A percentile compares a stretch with the other conserved stretches of the same genome.
Conservation (phyloP, 805 yeast species). For the Candida endomychidarum region DNA sequence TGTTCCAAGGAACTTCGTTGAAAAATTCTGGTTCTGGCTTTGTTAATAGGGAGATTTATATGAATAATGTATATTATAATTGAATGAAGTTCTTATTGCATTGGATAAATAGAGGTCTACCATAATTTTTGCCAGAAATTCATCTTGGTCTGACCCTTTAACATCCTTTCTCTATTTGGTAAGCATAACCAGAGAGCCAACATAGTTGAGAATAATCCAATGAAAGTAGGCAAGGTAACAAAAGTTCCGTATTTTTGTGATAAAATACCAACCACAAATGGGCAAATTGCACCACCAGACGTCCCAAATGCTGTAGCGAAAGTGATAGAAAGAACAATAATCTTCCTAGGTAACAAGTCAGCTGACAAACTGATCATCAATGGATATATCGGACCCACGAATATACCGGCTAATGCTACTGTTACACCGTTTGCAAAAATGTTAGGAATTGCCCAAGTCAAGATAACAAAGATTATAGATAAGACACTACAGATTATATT, state of each 20-base stretch:
- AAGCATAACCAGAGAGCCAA: conserved; percentile 19
- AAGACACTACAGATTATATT: conserved; percentile 33
- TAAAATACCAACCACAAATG: conserved; percentile 51
- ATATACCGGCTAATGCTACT: conserved; percentile 53
- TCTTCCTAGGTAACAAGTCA: conserved; percentile 47
- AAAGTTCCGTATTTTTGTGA: conserved; percentile 47
- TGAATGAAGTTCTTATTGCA: too few relatives aligned
- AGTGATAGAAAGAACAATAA: conserved; percentile 50
- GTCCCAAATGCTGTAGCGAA: conserved; percentile 56
- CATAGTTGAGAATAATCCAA: conserved; percentile 37
- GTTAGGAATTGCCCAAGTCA: conserved; percentile 51
- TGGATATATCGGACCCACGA: conserved; percentile 67
- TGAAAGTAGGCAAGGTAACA: conserved; percentile 50
- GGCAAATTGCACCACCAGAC: conserved; percentile 56
- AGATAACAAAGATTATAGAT: conserved; percentile 38
- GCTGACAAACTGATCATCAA: conserved; percentile 47
- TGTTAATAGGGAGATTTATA: conserved; percentile 15
- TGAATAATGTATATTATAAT: background rate
- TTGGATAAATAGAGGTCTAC: too few relatives aligned
- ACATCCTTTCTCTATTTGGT: conserved; percentile 17
- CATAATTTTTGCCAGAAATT: conserved; percentile 16
- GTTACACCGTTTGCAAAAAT: conserved; percentile 48
- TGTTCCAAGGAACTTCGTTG: conserved; percentile 38
- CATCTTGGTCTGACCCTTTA: conserved; percentile 6
- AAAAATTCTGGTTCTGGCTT: conserved; percentile 44